Evolutionary conservation across 306 rosid genomes (phyloP), one percentile per base, ranked within the genome.

Genomic region (Castanea crenata): DNA sequence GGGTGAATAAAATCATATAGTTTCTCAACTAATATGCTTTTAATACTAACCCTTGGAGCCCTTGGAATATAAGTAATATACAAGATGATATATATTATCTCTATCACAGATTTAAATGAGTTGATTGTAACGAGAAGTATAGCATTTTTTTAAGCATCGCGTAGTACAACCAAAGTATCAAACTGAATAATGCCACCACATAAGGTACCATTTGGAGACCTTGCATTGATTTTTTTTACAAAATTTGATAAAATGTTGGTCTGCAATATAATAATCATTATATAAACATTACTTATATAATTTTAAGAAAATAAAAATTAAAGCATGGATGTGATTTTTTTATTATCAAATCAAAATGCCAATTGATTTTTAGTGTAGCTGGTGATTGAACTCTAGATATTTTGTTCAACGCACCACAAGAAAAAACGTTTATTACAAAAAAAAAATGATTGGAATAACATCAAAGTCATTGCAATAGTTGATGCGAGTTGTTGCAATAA

Each of bases 201-300:
- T 96, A 96, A 0, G 98, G 98, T 54, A 96, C 70, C 7, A 97
- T 87, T 13, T 93, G 98, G 84, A 96, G 93, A 0, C 87, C 92
- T 70, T 91, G 91, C 0, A 97, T 93, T 5, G 98, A 86, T 87
- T 91, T 96, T 80, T 90, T 96, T 69, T 74, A 86, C 85, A 78
- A 89, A 81, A 96, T 85, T 70, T 92, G 77, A 56, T 83, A 88
- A 83, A 96, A 93, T 20, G 99, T 96, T 6, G 94, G 79, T 76
- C 93, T 95, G 87, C 80, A 67, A 20, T 67, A 35, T 8, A 65
- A 8, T 6, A 18, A 67, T 29, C 19, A 10, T 46, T 27, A 51
- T 25, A 13, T 3, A 2, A 2, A 41, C 13, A 7, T 10, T 69
- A 11, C n/a, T 41, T n/a, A 35, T 4, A 5, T 12, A 34, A 0